Percentiles rank a stretch among this genome's conserved stretches.
Conservation (phyloP, 352 stramenopile species). For the Phytopythium mirpurense region DNA sequence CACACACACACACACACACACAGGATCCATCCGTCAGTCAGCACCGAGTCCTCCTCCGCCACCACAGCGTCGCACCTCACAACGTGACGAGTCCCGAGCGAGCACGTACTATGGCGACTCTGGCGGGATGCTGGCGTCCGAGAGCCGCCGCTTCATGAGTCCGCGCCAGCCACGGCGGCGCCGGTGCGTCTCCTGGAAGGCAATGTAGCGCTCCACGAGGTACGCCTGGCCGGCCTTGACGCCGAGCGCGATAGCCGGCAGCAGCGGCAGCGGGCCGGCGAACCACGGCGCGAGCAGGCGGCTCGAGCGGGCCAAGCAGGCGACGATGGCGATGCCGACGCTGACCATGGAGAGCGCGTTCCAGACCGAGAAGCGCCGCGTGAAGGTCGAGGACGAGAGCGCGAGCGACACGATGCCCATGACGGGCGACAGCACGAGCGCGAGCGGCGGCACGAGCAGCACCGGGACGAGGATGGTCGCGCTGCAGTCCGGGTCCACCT, state of each 20-base stretch:
- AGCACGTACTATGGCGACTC: conserved; percentile 47
- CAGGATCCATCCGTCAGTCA: too few species aligned
- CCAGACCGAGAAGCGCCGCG: conserved; percentile 67
- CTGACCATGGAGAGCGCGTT: conserved; percentile 79
- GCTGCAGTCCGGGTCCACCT: conserved; percentile 63
- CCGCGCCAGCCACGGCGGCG: conserved; percentile 70
- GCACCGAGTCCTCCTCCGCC: too few species aligned
- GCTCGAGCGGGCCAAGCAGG: conserved; percentile 55
- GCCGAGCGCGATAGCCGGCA: conserved; percentile 60
- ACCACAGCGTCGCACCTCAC: too few species aligned
- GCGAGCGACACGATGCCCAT: conserved; percentile 71
- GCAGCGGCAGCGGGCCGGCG: conserved; percentile 55
- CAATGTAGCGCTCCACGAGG: conserved; percentile 70
- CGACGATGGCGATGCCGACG: conserved; percentile 59
- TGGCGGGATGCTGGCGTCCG: conserved; percentile 64
- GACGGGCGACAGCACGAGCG: conserved; percentile 64
- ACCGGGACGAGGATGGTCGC: conserved; percentile 72
- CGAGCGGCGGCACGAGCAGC: conserved; percentile 59
- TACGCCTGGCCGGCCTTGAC: conserved; percentile 67
- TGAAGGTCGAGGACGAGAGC: conserved; percentile 65
- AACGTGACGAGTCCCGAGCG: too few species aligned
- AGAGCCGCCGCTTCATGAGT: conserved; percentile 79
- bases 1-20: too few species aligned
- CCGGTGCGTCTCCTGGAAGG: conserved; percentile 72
- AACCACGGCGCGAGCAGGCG: conserved; percentile 80